phyloP scores from a whole-genome alignment of 805 yeast genomes.

The Saccharomyces paradoxus region DNA sequence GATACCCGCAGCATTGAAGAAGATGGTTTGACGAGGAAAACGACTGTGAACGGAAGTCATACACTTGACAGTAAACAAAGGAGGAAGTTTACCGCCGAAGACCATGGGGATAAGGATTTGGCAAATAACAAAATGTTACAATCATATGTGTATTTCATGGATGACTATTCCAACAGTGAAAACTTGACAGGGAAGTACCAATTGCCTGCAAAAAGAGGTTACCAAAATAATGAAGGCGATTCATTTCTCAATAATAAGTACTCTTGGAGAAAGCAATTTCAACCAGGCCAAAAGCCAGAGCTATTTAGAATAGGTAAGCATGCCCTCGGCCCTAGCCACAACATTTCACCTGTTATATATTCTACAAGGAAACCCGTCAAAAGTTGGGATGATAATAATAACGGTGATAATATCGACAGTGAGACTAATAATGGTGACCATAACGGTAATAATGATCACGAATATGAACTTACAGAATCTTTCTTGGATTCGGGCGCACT shows the following conservation, averaged over 20 bases:
- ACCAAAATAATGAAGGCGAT: slow-evolving; percentile 1
- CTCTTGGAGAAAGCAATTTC: slow-evolving; percentile 31
- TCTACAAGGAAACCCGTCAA: background rate
- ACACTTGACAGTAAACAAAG: slow-evolving; percentile 8
- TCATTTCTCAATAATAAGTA: slow-evolving; percentile 14
- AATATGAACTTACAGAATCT: background rate
- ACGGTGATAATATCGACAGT: slow-evolving; percentile 2
- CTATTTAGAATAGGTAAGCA: slow-evolving; percentile 14
- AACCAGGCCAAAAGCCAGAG: slow-evolving; percentile 26
- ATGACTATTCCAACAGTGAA: slow-evolving; percentile 57
- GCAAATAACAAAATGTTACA: slow-evolving; percentile 83
- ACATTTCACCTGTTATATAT: background rate
- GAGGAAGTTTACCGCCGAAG: slow-evolving; percentile 7
- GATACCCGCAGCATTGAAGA: slow-evolving; percentile 22
- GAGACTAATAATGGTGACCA: background rate
- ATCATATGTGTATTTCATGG: slow-evolving; percentile 79
- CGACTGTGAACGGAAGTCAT: background rate
- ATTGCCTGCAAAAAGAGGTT: slow-evolving; percentile 13
- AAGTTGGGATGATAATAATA: slow-evolving; percentile 7
- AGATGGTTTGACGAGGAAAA: slow-evolving; percentile 10
- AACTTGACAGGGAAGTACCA: slow-evolving; percentile 32
- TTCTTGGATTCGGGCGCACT: background rate
- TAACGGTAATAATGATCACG: background rate
- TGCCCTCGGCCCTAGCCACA: slow-evolving; percentile 5
- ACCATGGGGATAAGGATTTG: slow-evolving; percentile 13